Evolutionary conservation across 2,329 filamentous ascomycete species (phyloP).

Genomic region (Colletotrichum trifolii): DNA sequence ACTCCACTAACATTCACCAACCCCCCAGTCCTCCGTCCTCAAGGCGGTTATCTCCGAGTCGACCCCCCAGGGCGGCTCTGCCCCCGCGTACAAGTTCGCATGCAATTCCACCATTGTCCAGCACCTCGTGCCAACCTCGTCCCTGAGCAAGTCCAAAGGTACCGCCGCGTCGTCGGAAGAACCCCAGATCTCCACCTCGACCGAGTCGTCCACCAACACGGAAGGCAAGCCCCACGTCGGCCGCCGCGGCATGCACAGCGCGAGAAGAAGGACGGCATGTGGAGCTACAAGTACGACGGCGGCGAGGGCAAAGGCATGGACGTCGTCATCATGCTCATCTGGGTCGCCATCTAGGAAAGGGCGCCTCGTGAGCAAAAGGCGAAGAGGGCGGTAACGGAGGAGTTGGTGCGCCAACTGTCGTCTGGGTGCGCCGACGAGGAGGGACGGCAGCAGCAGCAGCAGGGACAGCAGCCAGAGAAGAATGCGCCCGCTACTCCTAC

Average conservation of each 20-base stretch:
- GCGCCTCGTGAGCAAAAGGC: background rate
- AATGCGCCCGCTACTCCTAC: too few species aligned
- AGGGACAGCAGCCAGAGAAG: too few species aligned
- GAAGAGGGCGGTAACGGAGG: constrained; percentile 8
- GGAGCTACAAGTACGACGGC: constrained; percentile 86
- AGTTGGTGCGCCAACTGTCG: too few species aligned
- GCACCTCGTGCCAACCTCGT: constrained; percentile 79
- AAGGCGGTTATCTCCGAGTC: constrained; percentile 82
- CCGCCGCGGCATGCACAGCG: constrained; percentile 89
- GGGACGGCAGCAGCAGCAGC: too few species aligned
- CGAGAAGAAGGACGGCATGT: constrained; percentile 90
- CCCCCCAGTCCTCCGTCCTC: constrained; percentile 76
- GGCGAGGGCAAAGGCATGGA: constrained; percentile 75
- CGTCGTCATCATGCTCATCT: constrained; percentile 79
- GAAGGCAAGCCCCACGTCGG: constrained; percentile 79
- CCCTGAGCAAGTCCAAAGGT: constrained; percentile 70
- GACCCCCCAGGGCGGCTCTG: constrained; percentile 64
- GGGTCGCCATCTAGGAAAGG: constrained; percentile 71
- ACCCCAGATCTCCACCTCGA: constrained; percentile 66
- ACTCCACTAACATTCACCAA: background rate
- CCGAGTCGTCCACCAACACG: constrained; percentile 61
- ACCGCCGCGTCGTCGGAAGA: constrained; percentile 60
- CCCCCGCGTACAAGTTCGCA: constrained; percentile 87
- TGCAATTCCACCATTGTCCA: constrained; percentile 99
- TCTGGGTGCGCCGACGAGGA: too few species aligned